phyloP scores from a whole-genome alignment of 2,329 filamentous ascomycete genomes.

The Pseudogymnoascus sp. region DNA sequence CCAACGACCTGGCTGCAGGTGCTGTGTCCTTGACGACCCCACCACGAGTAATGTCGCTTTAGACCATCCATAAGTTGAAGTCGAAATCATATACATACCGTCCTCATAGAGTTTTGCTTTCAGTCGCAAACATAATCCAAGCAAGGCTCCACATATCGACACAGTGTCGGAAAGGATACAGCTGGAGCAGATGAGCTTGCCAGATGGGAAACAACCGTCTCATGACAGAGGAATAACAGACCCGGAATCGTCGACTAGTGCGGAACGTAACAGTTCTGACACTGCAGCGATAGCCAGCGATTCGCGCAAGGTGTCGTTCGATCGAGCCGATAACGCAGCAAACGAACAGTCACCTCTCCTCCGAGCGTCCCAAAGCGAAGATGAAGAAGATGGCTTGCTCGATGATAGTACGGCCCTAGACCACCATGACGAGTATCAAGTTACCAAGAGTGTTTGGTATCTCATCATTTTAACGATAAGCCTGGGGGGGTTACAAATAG shows the following conservation, averaged over 20 bases:
- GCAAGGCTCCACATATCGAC: background rate
- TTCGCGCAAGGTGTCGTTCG: slow-evolving; percentile 17
- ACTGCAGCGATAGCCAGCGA: slow-evolving; percentile 12
- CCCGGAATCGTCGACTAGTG: background rate
- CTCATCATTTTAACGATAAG: slow-evolving; percentile 77
- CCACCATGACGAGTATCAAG: slow-evolving; percentile 44
- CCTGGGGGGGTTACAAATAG: slow-evolving; percentile 83
- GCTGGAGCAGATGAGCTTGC: slow-evolving; percentile 12
- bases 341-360: slow-evolving; percentile 45
- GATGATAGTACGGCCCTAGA: slow-evolving; percentile 29
- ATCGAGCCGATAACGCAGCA: slow-evolving; percentile 23
- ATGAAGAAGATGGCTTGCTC: slow-evolving; percentile 33
- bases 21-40: slow-evolving; percentile 1
- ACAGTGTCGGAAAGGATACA: background rate
- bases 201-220: slow-evolving; percentile 13
- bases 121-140: background rate
- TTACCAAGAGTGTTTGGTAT: slow-evolving; percentile 77
- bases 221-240: slow-evolving; percentile 12
- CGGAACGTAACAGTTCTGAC: slow-evolving; percentile 3
- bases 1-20: background rate
- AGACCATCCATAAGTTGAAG: background rate
- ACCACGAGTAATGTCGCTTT: background rate
- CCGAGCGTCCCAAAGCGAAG: slow-evolving; percentile 31
- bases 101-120: background rate
- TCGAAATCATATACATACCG: background rate